phyloP scores from a whole-genome alignment of 2,329 filamentous ascomycete genomes.

The Hypoxylon sp. region DNA sequence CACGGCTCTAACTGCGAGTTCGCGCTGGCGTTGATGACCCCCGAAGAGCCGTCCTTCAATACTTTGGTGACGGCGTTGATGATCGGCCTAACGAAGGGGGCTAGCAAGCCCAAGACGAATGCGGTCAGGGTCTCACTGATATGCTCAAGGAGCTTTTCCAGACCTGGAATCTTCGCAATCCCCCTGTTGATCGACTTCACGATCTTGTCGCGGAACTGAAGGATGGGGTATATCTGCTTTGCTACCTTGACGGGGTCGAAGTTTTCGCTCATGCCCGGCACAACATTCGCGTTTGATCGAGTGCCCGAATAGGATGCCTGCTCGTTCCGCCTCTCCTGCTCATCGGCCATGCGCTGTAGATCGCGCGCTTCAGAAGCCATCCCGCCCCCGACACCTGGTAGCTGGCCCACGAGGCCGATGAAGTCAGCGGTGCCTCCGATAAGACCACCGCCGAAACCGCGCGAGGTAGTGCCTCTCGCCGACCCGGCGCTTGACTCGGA shows the following conservation, averaged over 20 bases:
- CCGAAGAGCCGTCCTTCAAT: conserved; percentile 84
- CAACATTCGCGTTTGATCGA: conserved; percentile 62
- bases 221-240: conserved; percentile 89
- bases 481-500: conserved; percentile 61
- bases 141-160: conserved; percentile 89
- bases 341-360: conserved; percentile 70
- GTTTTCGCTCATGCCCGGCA: conserved; percentile 76
- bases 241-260: conserved; percentile 82
- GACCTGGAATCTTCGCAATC: conserved; percentile 89
- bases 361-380: conserved; percentile 72
- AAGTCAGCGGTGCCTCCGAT: conserved; percentile 62
- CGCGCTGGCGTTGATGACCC: conserved; percentile 71
- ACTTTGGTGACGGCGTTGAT: conserved; percentile 86
- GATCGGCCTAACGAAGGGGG: conserved; percentile 90
- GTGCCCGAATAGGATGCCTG: conserved; percentile 42
- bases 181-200: conserved; percentile 85
- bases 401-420: conserved; percentile 74
- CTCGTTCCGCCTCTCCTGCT: conserved; percentile 57
- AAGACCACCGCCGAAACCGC: conserved; percentile 51
- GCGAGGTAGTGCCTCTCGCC: conserved; percentile 47
- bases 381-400: conserved; percentile 73
- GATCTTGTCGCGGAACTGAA: conserved; percentile 92
- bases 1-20: conserved; percentile 81
- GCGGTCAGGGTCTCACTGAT: conserved; percentile 92
- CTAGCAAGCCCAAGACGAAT: conserved; percentile 88